A percentile compares a stretch with the other conserved stretches of the same genome.
Evolutionary conservation across 768 basidiomycete genomes (phyloP).

Genomic region (Austroboletus festivus): DNA sequence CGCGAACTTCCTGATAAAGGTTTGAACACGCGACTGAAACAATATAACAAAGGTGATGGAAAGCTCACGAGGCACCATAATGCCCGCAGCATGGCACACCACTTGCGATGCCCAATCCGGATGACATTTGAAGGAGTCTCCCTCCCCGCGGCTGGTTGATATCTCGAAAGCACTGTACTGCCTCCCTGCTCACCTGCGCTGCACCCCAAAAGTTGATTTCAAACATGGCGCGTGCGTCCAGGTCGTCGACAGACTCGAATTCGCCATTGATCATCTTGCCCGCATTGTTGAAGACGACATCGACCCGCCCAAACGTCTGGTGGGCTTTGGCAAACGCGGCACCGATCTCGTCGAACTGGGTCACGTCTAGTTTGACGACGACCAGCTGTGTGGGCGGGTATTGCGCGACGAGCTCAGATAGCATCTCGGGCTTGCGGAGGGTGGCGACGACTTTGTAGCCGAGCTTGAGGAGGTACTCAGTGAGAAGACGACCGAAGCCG

Average conservation of each 20-base stretch:
- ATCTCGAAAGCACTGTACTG: slow-evolving; percentile 36
- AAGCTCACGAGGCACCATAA: slow-evolving; percentile 28
- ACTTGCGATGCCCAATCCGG: slow-evolving; percentile 20
- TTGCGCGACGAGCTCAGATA: slow-evolving; percentile 26
- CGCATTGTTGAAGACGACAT: slow-evolving; percentile 40
- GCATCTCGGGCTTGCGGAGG: slow-evolving; percentile 36
- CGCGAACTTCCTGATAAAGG: slow-evolving; percentile 17
- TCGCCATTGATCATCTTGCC: slow-evolving; percentile 29
- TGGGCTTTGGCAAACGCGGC: slow-evolving; percentile 28
- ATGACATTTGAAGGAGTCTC: slow-evolving; percentile 35
- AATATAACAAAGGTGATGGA: not conserved
- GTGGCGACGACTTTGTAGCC: slow-evolving; percentile 43
- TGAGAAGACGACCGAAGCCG: slow-evolving; percentile 39
- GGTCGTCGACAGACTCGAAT: slow-evolving; percentile 33
- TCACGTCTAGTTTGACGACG: slow-evolving; percentile 34
- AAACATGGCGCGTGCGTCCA: slow-evolving; percentile 34
- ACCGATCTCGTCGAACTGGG: slow-evolving; percentile 20
- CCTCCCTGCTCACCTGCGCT: slow-evolving; percentile 29
- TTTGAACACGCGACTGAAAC: not conserved
- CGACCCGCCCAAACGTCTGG: slow-evolving; percentile 34
- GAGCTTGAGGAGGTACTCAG: slow-evolving; percentile 30
- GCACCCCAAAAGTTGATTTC: slow-evolving; percentile 39
- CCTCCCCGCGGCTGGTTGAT: slow-evolving; percentile 35
- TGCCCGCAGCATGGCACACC: slow-evolving; percentile 5
- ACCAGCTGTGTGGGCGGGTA: slow-evolving; percentile 23